Evolutionary conservation across 2,329 filamentous ascomycete species (phyloP).

Genomic region (Diplocarpon mali): DNA sequence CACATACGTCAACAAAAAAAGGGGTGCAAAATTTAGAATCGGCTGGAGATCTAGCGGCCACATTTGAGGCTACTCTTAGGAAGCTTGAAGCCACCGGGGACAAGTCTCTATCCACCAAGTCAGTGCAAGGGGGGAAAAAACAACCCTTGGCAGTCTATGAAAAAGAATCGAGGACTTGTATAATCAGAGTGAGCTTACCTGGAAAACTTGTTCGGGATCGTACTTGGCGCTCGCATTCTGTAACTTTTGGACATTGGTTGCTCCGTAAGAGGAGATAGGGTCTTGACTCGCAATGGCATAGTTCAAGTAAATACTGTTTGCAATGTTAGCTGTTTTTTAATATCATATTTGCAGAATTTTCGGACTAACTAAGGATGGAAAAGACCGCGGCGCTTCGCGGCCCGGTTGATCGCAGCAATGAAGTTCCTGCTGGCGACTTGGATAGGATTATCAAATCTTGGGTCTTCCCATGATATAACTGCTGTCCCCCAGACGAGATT

Average conservation of each 20-base stretch:
- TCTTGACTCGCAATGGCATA: slow-evolving; percentile 34
- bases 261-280: slow-evolving; percentile 32
- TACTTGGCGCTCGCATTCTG: slow-evolving; percentile 26
- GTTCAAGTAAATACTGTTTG: slow-evolving; percentile 24
- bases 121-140: too few species aligned
- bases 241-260: slow-evolving; percentile 29
- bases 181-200: background rate
- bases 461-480: background rate
- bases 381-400: slow-evolving; percentile 1
- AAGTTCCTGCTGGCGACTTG: background rate
- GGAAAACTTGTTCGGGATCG: slow-evolving; percentile 25
- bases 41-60: too few species aligned
- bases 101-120: background rate
- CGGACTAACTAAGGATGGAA: slow-evolving; percentile 3
- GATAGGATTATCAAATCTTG: background rate
- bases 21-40: too few species aligned
- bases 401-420: background rate
- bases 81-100: slow-evolving; percentile 10
- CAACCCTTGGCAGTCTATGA: too few species aligned
- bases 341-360: background rate
- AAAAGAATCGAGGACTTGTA: too few species aligned
- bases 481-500: background rate
- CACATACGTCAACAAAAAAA: too few species aligned
- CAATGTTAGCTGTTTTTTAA: background rate
- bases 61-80: background rate